Evolutionary conservation across 2,329 filamentous ascomycete species (phyloP).

Genomic region (Colletotrichum caudatum): DNA sequence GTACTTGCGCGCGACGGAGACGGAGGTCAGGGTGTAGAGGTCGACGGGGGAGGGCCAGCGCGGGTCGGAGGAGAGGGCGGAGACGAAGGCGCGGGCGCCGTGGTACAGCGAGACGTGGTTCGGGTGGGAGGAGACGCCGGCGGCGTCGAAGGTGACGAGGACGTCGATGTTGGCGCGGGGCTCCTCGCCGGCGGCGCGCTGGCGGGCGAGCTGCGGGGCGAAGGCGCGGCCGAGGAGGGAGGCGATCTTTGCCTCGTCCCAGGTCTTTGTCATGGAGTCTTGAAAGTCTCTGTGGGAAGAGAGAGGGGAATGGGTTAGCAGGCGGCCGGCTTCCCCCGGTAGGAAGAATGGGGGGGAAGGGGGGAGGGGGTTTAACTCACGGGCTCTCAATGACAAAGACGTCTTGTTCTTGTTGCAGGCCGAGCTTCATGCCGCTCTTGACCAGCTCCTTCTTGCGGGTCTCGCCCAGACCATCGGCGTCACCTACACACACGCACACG

Average conservation of each 20-base stretch:
- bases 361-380: conserved; percentile 56
- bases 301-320: no score
- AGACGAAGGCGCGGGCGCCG: conserved; percentile 81
- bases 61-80: conserved; percentile 69
- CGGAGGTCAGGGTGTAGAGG: conserved; percentile 85
- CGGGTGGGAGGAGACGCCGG: conserved; percentile 86
- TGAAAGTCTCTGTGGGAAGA: conserved; percentile 72
- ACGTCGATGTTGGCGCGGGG: conserved; percentile 76
- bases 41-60: conserved; percentile 81
- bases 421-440: conserved; percentile 82
- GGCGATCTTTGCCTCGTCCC: conserved; percentile 79
- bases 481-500: conserved; percentile 60
- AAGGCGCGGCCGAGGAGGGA: conserved; percentile 79
- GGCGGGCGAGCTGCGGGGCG: conserved; percentile 69
- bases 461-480: conserved; percentile 89
- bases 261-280: conserved; percentile 86
- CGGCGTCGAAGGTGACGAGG: conserved; percentile 89
- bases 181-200: conserved; percentile 49
- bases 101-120: conserved; percentile 93
- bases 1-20: conserved; percentile 85
- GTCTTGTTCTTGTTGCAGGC: conserved; percentile 79
- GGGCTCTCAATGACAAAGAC: conserved; percentile 87
- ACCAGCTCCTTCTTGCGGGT: conserved; percentile 86
- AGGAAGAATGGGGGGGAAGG: neutral
- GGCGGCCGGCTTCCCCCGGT: neutral